Conservation (phyloP, 1,139 yeast genomes). For the Zygoascus meyerae region DNA sequence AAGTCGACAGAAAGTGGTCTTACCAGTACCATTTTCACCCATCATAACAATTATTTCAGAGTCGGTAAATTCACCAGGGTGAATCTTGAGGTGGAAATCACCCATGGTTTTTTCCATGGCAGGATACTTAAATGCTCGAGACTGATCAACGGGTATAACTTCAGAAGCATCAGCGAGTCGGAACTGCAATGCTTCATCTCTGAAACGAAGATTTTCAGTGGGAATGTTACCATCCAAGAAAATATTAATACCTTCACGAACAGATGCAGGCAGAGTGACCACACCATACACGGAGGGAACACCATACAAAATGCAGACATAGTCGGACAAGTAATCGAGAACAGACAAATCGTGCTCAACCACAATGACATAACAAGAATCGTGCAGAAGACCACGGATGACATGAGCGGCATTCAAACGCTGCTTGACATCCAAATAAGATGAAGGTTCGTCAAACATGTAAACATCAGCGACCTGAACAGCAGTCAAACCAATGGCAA, state of each 20-base stretch:
- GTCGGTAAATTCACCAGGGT: constrained; percentile 87
- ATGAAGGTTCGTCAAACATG: constrained; percentile 99
- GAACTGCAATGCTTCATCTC: constrained; percentile 92
- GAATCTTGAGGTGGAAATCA: constrained; percentile 77
- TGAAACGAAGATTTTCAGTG: constrained; percentile 91
- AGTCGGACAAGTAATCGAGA: constrained; percentile 91
- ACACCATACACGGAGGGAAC: constrained; percentile 98
- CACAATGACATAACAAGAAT: constrained; percentile 79
- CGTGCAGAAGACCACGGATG: constrained; percentile 74
- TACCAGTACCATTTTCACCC: constrained; percentile 99
- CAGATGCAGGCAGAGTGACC: constrained; percentile 90
- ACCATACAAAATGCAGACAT: constrained; percentile 92
- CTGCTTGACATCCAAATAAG: constrained; percentile 96
- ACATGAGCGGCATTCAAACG: constrained; percentile 95
- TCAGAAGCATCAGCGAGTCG: constrained; percentile 86
- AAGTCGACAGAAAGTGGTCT: constrained; percentile 91
- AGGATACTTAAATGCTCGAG: constrained; percentile 74
- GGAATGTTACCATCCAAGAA: constrained; percentile 98
- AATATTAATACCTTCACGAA: constrained; percentile 97
- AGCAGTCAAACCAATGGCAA: constrained; percentile 96
- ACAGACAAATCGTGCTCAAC: constrained; percentile 99
- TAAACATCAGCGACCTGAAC: constrained; percentile 92
- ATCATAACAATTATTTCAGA: constrained; percentile 97
- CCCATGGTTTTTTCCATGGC: constrained; percentile 74
- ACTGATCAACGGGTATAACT: constrained; percentile 66